phyloP scores from a whole-genome alignment of 2,329 filamentous ascomycete species.

The Beauveria australis region DNA sequence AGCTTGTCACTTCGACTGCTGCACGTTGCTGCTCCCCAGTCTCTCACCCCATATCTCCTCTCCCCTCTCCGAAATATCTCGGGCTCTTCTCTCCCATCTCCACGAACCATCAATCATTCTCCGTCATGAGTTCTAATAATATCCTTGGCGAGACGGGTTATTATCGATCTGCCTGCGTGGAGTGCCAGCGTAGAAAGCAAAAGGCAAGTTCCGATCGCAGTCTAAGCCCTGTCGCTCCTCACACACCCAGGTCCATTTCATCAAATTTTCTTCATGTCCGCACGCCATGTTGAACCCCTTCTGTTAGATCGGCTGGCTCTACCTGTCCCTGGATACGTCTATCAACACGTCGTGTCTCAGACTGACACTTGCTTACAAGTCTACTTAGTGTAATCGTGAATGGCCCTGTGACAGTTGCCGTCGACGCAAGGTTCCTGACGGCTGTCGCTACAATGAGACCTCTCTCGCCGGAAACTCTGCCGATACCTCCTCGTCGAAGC shows the following conservation, averaged over 20 bases:
- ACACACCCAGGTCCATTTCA: background rate
- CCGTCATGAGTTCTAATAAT: conserved; percentile 11
- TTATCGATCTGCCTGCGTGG: conserved; percentile 32
- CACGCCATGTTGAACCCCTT: background rate
- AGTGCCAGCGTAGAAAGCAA: conserved; percentile 33
- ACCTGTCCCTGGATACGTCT: background rate
- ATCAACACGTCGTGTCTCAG: too few species aligned
- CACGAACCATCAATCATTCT: background rate
- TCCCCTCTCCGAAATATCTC: conserved; percentile 7
- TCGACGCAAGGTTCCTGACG: conserved; percentile 22
- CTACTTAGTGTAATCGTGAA: conserved; percentile 22
- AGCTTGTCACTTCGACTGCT: background rate
- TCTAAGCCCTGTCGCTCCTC: background rate
- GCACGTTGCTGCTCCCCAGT: background rate
- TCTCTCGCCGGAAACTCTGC: conserved; percentile 8
- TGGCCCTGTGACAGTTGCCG: conserved; percentile 27
- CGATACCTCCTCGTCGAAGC: background rate
- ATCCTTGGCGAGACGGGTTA: conserved; percentile 13
- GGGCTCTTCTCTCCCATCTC: background rate
- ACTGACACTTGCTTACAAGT: background rate
- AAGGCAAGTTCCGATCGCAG: conserved; percentile 21
- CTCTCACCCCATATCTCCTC: background rate
- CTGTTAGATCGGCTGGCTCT: background rate
- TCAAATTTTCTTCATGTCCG: background rate
- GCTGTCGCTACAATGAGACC: conserved; percentile 20